Evolutionary conservation across 176 grass and related monocot species (phyloP).

Genomic region (Leersia perrieri): DNA sequence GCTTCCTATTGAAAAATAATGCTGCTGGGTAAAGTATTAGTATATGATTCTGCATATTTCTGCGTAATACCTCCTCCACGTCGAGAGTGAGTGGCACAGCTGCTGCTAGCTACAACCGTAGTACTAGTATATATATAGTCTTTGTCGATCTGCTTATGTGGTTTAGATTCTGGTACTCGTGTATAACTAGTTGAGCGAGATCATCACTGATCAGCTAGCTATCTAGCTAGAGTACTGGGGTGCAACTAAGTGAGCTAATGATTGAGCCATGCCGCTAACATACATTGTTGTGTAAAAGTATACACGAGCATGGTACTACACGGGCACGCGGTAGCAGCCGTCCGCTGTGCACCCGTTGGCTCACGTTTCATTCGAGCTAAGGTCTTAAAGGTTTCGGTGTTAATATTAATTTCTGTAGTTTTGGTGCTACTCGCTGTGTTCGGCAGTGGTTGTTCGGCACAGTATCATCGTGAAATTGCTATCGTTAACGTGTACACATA

Average conservation of each 20-base stretch:
- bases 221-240: background rate
- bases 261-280: background rate
- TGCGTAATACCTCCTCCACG: conserved; percentile 21
- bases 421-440: too few relatives aligned
- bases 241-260: conserved; percentile 33
- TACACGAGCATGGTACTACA: conserved; percentile 12
- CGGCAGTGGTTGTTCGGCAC: too few relatives aligned
- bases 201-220: background rate
- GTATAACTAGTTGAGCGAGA: background rate
- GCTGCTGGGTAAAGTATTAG: background rate
- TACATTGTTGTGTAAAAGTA: too few relatives aligned
- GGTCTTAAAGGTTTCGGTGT: background rate
- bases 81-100: conserved; percentile 44
- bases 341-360: conserved; percentile 14
- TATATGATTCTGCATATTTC: background rate
- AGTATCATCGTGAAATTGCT: too few relatives aligned
- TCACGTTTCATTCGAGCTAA: conserved; percentile 8
- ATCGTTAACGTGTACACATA: too few relatives aligned
- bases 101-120: conserved; percentile 1
- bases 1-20: conserved; percentile 1
- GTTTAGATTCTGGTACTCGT: background rate
- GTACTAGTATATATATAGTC: background rate
- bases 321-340: background rate
- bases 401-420: background rate
- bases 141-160: conserved; percentile 12